Base-by-base conservation (phyloP, 129 eudicot genomes). In the Arctium lappa region DNA sequence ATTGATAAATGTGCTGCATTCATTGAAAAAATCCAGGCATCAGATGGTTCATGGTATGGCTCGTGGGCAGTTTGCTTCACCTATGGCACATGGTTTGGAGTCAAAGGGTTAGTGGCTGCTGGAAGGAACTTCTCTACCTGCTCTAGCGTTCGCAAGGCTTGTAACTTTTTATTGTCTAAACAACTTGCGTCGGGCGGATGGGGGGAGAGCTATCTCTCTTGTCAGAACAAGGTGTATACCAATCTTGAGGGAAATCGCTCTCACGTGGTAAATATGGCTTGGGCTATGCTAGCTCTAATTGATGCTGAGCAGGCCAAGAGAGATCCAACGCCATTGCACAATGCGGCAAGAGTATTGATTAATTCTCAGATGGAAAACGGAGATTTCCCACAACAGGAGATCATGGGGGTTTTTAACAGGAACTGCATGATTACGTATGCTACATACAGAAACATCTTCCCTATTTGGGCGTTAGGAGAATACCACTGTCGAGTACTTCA, bases 1-100 rank as follows among this genome's bases (percentile, higher is more conserved):
- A 91, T 94, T 69, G 89, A 88, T 33, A 86, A 80, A 84, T 90
- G 93, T 80, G 93, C 85, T n/a, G 18, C 50, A 9, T 94, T 92
- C 87, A 92, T 94, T 72, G 97, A 92, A 75, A 87, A 60, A 63
- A 89, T 89, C 65, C 98, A 92, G 80, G 86, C 70, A 77, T 37
- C 94, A 37, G 97, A 94, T 84, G 98, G 98, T 80, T 94, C 98
- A 83, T 94, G 99, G 99, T 93, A 96, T 84, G 99, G 99, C 27
- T 96, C 99, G n/a, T 96, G 99, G 99, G 99, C 89, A 38, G 94
- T 93, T 75, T 96, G 99, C 85, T 96, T 84, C 86, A 96, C 98
- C 30, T 93, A 96, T 83, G 99, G 94, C 30, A 88, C 93, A 84
- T 96, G 99, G 99, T 96, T 93, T 86, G 99, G 98, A 29, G 76